Conservation (phyloP, 2,329 filamentous ascomycete species). For the Uncinocarpus reesii region DNA sequence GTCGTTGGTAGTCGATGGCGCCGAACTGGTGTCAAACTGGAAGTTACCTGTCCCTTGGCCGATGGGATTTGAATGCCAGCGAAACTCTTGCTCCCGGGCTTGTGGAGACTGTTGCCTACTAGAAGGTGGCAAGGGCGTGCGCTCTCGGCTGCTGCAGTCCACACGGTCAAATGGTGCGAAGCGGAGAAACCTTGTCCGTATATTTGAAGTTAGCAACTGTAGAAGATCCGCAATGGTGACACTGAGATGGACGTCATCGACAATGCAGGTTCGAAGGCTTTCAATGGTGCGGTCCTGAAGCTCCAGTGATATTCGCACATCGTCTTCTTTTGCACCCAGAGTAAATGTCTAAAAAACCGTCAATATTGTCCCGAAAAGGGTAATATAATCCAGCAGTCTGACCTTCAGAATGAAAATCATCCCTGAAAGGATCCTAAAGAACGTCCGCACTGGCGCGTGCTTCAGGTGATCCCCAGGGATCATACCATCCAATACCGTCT, state of each 20-base stretch:
- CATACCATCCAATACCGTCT: conserved; percentile 49
- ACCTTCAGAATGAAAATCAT: conserved; percentile 56
- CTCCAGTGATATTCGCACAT: conserved; percentile 49
- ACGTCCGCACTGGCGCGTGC: conserved; percentile 53
- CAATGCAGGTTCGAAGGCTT: conserved; percentile 50
- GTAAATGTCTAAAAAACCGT: conserved; percentile 44
- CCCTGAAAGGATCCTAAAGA: conserved; percentile 54
- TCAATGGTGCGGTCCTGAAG: conserved; percentile 50
- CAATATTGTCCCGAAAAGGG: not conserved
- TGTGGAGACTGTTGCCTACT: conserved; percentile 15
- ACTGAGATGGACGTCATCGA: conserved; percentile 56
- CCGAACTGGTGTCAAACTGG: conserved; percentile 21
- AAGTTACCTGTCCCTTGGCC: conserved; percentile 11
- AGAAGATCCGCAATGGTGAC: conserved; percentile 53
- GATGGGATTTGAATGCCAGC: conserved; percentile 10
- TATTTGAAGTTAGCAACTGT: conserved; percentile 48
- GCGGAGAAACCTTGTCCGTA: conserved; percentile 49
- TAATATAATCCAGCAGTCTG: conserved; percentile 15
- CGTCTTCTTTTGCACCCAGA: conserved; percentile 52
- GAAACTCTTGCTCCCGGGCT: conserved; percentile 13
- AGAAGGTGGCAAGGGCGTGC: conserved; percentile 27
- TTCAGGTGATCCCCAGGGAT: conserved; percentile 49
- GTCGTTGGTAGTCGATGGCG: conserved; percentile 29
- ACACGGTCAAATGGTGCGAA: conserved; percentile 45
- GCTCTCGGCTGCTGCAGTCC: conserved; percentile 32